Conservation (phyloP, 805 yeast genomes). For the Hanseniaspora singularis region DNA sequence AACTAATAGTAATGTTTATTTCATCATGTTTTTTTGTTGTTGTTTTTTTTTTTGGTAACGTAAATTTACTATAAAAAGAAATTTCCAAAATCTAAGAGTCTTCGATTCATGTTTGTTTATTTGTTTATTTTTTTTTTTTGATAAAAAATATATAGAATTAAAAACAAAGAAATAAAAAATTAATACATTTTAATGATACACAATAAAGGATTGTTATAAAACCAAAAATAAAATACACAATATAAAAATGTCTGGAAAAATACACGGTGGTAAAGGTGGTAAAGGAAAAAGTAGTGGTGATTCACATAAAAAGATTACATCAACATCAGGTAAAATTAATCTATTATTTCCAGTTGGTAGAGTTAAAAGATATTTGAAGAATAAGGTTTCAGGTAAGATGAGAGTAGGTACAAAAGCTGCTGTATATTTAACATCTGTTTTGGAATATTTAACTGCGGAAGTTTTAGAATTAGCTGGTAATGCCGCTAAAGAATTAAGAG, state of each 20-base stretch:
- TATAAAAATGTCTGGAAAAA: slow-evolving; percentile 75
- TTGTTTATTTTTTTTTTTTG: too few relatives aligned
- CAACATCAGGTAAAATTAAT: slow-evolving; percentile 91
- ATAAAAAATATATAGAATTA: too few relatives aligned
- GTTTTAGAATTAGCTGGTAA: slow-evolving; percentile 96
- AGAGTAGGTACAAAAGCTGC: slow-evolving; percentile 94
- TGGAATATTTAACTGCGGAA: slow-evolving; percentile 93
- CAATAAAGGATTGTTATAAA: too few relatives aligned
- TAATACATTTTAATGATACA: too few relatives aligned
- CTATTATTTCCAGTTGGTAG: slow-evolving; percentile 97
- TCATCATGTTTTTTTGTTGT: too few relatives aligned
- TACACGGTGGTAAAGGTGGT: slow-evolving; percentile 94
- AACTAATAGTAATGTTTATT: too few relatives aligned
- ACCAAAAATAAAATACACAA: too few relatives aligned
- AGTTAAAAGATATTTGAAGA: slow-evolving; percentile 90
- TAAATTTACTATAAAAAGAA: too few relatives aligned
- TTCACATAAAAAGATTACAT: slow-evolving; percentile 53
- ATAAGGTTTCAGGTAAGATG: slow-evolving; percentile 70
- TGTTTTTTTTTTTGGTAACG: too few relatives aligned
- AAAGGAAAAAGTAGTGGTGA: slow-evolving; percentile 48
- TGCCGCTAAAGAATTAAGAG: slow-evolving; percentile 91
- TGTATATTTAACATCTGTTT: slow-evolving; percentile 86
- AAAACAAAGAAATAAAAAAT: too few relatives aligned
- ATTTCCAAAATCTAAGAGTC: too few relatives aligned
- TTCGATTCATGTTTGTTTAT: too few relatives aligned